These are phyloP conservation scores for Lichina pygmaea DNA, from an alignment of 495 filamentous ascomycete species.

Conservation along the genomic window DNA sequence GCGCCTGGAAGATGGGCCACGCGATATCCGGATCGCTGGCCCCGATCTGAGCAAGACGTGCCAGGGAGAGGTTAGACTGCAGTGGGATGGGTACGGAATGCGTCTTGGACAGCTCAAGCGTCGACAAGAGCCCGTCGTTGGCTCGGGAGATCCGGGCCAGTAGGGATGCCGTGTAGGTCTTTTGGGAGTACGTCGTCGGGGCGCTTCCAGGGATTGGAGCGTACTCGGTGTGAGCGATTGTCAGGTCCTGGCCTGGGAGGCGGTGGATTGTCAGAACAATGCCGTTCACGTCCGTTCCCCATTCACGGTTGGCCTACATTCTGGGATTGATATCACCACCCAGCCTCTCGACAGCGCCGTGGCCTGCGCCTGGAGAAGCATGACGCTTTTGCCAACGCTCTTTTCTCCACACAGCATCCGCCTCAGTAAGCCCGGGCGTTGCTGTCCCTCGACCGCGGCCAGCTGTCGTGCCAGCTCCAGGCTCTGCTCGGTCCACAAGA, in stretches of 20 bases:
- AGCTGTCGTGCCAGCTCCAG: conserved; percentile 39
- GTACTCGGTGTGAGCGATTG: conserved; percentile 54
- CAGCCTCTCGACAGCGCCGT: conserved; percentile 62
- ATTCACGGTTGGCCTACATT: conserved; percentile 27
- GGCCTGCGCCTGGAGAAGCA: conserved; percentile 62
- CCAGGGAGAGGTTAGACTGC: conserved; percentile 32
- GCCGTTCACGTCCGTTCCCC: not conserved
- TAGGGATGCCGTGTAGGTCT: conserved; percentile 41
- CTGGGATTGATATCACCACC: conserved; percentile 78
- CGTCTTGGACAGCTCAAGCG: conserved; percentile 25
- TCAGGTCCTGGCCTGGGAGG: conserved; percentile 48
- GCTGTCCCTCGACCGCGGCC: conserved; percentile 16
- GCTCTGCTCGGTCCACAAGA: conserved; percentile 47
- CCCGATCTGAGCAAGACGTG: conserved; percentile 39
- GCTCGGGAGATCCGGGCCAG: conserved; percentile 42
- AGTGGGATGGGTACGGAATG: conserved; percentile 32
- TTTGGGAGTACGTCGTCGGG: conserved; percentile 47
- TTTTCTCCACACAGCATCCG: conserved; percentile 46
- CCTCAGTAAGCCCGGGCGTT: conserved; percentile 30
- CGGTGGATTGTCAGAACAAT: not conserved
- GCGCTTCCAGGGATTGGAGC: conserved; percentile 29
- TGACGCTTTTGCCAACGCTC: conserved; percentile 57
- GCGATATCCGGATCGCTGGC: conserved; percentile 45
- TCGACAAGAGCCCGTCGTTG: conserved; percentile 37
- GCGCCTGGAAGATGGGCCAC: conserved; percentile 55